Evolutionary conservation across 2,329 filamentous ascomycete species (phyloP).

Genomic region (Chrysoporthe cubensis): DNA sequence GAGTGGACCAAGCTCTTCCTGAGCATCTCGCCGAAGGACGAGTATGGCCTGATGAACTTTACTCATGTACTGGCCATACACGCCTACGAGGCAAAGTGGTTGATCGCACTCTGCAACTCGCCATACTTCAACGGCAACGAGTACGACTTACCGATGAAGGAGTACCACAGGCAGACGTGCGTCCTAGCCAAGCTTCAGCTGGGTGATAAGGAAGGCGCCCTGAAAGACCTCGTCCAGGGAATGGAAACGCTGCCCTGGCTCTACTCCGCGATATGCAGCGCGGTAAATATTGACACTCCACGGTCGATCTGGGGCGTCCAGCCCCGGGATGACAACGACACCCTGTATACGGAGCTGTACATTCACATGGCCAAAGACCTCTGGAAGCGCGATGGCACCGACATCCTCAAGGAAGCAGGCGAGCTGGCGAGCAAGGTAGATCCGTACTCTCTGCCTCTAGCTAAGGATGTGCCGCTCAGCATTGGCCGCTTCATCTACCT

Average conservation of each 20-base stretch:
- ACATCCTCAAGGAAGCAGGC: conserved; percentile 71
- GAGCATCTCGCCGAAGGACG: conserved; percentile 75
- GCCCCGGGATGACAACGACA: conserved; percentile 66
- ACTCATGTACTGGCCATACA: conserved; percentile 86
- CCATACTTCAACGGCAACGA: conserved; percentile 44
- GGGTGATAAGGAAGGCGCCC: conserved; percentile 67
- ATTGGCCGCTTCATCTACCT: conserved; percentile 79
- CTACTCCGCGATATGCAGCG: conserved; percentile 77
- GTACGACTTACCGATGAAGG: conserved; percentile 41
- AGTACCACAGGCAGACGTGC: conserved; percentile 76
- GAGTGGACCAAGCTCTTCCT: conserved; percentile 92
- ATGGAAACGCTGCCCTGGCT: conserved; percentile 83
- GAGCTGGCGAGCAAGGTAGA: conserved; percentile 55
- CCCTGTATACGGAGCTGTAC: conserved; percentile 77
- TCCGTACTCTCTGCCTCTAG: conserved; percentile 41
- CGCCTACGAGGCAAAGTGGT: conserved; percentile 74
- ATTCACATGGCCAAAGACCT: conserved; percentile 76
- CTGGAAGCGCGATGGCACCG: conserved; percentile 74
- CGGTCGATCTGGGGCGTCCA: conserved; percentile 81
- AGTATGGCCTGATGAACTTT: conserved; percentile 79
- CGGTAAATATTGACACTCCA: conserved; percentile 77
- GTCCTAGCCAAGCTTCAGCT: conserved; percentile 76
- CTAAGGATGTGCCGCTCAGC: conserved; percentile 45
- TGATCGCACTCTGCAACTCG: conserved; percentile 68
- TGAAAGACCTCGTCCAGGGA: conserved; percentile 65